A percentile compares a stretch with the other conserved stretches of the same genome.
Conservation (phyloP, 805 yeast genomes). For the Candida endomychidarum region DNA sequence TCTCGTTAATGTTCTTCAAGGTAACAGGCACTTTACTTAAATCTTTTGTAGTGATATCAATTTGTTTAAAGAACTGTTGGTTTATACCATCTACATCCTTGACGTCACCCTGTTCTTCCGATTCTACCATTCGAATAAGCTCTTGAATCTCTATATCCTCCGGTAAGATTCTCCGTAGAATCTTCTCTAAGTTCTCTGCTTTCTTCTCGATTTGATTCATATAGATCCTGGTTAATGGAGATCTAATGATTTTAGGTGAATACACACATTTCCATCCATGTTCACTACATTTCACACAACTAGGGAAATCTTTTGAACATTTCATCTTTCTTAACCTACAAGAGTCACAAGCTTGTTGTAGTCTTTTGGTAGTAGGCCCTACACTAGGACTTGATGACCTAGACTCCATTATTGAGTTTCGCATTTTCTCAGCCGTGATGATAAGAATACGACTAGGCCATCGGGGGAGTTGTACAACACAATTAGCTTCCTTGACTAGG, state of each 20-base stretch:
- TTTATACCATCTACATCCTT: constrained; percentile 7
- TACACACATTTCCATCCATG: constrained; percentile 78
- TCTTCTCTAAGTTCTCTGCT: constrained; percentile 30
- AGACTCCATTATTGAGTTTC: constrained; percentile 6
- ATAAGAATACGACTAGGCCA: not conserved
- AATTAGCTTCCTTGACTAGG: no score
- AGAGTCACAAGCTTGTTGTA: constrained; percentile 62
- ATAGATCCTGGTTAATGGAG: constrained; percentile 81
- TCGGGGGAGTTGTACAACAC: no score
- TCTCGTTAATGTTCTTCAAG: constrained; percentile 18
- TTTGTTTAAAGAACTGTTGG: constrained; percentile 15
- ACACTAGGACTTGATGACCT: constrained; percentile 3
- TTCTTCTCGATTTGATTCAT: constrained; percentile 71
- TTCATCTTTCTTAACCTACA: constrained; percentile 77
- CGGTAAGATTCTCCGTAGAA: constrained; percentile 37
- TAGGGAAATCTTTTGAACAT: constrained; percentile 77
- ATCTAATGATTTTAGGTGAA: constrained; percentile 73
- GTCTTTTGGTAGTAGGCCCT: not conserved
- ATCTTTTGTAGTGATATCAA: constrained; percentile 19
- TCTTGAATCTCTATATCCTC: constrained; percentile 23
- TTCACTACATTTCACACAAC: constrained; percentile 70
- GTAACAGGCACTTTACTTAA: constrained; percentile 18
- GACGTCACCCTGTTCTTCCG: constrained; percentile 8
- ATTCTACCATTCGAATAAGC: constrained; percentile 16
- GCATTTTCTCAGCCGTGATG: constrained; percentile 1